phyloP scores from a whole-genome alignment of 805 yeast species.

The Candida xyloterini region DNA sequence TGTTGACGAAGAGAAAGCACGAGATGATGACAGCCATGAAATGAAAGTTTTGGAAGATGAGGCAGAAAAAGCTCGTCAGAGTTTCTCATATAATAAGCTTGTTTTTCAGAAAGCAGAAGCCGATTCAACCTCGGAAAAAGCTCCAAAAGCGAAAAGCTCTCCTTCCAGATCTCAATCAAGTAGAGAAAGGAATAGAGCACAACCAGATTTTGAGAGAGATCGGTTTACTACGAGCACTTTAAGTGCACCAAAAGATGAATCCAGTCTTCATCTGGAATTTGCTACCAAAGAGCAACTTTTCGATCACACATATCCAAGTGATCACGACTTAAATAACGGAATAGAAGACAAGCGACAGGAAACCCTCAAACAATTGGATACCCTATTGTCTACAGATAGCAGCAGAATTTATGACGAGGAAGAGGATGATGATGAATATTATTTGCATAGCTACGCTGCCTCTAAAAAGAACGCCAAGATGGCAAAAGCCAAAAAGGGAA shows the following conservation, averaged over 20 bases:
- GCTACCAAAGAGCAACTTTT: slow-evolving; percentile 22
- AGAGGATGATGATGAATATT: slow-evolving; percentile 2
- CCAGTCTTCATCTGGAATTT: slow-evolving; percentile 20
- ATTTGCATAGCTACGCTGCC: not conserved
- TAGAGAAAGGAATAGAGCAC: not conserved
- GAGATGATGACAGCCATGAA: slow-evolving; percentile 16
- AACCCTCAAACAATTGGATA: slow-evolving; percentile 5
- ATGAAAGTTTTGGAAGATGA: slow-evolving; percentile 3
- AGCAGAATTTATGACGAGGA: slow-evolving; percentile 1
- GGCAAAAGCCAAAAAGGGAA: slow-evolving; percentile 5
- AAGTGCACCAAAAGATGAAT: slow-evolving; percentile 3
- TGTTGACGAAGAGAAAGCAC: slow-evolving; percentile 19
- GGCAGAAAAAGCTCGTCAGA: slow-evolving; percentile 7
- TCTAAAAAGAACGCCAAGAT: slow-evolving; percentile 2
- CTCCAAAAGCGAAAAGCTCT: not conserved
- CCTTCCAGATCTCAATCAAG: not conserved
- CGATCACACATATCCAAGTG: not conserved
- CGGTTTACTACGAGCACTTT: not conserved
- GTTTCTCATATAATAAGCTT: slow-evolving; percentile 6
- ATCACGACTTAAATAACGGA: not conserved
- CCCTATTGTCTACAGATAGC: slow-evolving; percentile 3
- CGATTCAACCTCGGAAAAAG: not conserved
- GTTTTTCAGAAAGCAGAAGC: not conserved
- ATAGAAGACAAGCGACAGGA: not conserved
- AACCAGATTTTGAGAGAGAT: not conserved